Conservation (phyloP, 192 early-diverging fungal species). For the Cladochytrium replicatum region DNA sequence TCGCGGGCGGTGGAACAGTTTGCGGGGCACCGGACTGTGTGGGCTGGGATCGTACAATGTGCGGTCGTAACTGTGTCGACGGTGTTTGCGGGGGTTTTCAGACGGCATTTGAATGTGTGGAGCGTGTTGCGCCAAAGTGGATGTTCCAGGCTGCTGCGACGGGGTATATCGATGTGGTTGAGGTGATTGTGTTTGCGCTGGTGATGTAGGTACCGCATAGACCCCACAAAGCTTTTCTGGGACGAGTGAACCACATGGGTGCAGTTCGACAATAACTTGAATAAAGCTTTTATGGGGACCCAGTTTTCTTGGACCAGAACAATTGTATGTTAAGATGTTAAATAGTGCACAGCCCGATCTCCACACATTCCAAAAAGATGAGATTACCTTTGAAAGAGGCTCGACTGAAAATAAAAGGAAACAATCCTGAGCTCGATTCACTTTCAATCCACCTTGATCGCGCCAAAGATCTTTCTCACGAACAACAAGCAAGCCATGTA, state of each 20-base stretch:
- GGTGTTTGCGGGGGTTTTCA: constrained; percentile 54
- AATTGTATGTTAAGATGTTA: too few relatives aligned
- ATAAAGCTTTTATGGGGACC: too few relatives aligned
- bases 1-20: constrained; percentile 24
- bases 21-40: constrained; percentile 29
- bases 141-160: constrained; percentile 34
- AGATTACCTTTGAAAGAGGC: too few relatives aligned
- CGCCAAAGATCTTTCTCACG: constrained; percentile 58
- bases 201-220: constrained; percentile 9
- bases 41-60: constrained; percentile 36
- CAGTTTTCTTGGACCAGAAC: too few relatives aligned
- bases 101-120: constrained; percentile 96
- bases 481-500: constrained; percentile 57
- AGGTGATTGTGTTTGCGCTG: constrained; percentile 13
- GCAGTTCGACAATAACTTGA: too few relatives aligned
- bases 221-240: too few relatives aligned
- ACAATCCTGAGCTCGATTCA: too few relatives aligned
- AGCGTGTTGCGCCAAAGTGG: constrained; percentile 86
- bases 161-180: constrained; percentile 11
- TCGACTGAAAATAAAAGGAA: too few relatives aligned
- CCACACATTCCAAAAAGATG: too few relatives aligned
- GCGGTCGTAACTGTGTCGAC: constrained; percentile 34
- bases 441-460: constrained; percentile 63
- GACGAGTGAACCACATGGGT: too few relatives aligned
- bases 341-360: too few relatives aligned